Conservation (phyloP, 2,329 filamentous ascomycete genomes). For the Ophiognomonia clavigignenti-juglandacearum region DNA sequence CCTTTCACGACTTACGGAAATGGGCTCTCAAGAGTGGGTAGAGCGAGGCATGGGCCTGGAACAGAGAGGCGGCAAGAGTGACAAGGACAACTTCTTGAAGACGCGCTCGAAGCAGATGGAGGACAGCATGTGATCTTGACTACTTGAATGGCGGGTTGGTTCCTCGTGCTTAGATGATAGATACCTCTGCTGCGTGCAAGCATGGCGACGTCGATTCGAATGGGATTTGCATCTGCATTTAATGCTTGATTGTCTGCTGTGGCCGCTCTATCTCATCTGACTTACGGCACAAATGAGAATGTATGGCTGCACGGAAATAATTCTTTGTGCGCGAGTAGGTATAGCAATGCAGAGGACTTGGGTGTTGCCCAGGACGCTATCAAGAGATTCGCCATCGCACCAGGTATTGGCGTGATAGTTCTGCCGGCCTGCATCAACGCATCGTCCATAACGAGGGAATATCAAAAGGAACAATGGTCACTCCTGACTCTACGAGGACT, state of each 20-base stretch:
- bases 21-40: slow-evolving; percentile 94
- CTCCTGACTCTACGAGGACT: no score
- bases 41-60: slow-evolving; percentile 72
- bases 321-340: no score
- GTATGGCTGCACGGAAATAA: not conserved
- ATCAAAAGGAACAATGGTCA: no score
- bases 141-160: not conserved
- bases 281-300: not conserved
- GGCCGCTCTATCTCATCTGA: not conserved
- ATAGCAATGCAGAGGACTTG: no score
- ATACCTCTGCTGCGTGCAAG: not conserved
- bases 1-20: slow-evolving; percentile 77
- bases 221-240: not conserved
- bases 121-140: slow-evolving; percentile 52
- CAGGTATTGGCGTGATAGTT: slow-evolving; percentile 5
- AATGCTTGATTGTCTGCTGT: no score
- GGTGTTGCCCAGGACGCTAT: not conserved
- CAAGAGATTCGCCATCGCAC: slow-evolving; percentile 6
- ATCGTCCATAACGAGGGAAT: no score
- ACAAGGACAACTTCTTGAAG: slow-evolving; percentile 62
- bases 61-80: slow-evolving; percentile 57
- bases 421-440: no score
- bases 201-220: slow-evolving; percentile 8
- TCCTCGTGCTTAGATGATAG: not conserved
- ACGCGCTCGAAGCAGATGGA: slow-evolving; percentile 64